Conservation (phyloP, 306 rosid species). For the Lablab purpureus region DNA sequence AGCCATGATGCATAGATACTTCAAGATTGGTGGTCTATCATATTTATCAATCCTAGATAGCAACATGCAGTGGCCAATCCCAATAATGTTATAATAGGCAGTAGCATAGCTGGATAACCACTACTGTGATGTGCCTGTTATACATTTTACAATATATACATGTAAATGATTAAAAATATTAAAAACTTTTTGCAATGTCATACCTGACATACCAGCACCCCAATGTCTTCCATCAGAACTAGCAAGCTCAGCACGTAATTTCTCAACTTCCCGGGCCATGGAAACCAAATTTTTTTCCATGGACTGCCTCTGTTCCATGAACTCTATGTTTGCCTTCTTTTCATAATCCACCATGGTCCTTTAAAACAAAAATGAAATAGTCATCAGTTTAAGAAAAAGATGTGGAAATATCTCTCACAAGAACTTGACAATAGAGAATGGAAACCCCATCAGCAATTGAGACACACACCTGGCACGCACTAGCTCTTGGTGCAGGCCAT, state of each 20-base stretch:
- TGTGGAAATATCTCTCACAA: not conserved
- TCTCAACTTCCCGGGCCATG: constrained; percentile 95
- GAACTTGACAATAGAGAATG: constrained; percentile 34
- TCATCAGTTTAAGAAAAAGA: constrained; percentile 16
- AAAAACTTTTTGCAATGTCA: not conserved
- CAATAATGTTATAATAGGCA: not conserved
- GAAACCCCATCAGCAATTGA: constrained; percentile 26
- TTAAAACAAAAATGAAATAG: constrained; percentile 36
- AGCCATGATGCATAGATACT: constrained; percentile 17
- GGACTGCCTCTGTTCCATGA: constrained; percentile 88
- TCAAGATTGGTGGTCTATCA: constrained; percentile 9
- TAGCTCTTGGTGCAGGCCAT: constrained; percentile 80
- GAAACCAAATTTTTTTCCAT: constrained; percentile 90
- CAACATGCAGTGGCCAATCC: not conserved
- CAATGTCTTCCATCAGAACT: constrained; percentile 71
- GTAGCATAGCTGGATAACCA: not conserved
- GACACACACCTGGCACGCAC: constrained; percentile 77
- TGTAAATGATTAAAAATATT: not conserved
- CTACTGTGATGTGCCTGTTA: too few relatives aligned
- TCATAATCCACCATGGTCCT: constrained; percentile 78
- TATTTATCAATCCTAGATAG: not conserved
- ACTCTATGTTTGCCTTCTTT: constrained; percentile 83
- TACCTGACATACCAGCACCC: constrained; percentile 72
- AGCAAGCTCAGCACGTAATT: constrained; percentile 83
- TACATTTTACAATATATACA: not conserved